Evolutionary conservation across 1,284 basidiomycete genomes (phyloP).

Genomic region (Cryptococcus sp.): DNA sequence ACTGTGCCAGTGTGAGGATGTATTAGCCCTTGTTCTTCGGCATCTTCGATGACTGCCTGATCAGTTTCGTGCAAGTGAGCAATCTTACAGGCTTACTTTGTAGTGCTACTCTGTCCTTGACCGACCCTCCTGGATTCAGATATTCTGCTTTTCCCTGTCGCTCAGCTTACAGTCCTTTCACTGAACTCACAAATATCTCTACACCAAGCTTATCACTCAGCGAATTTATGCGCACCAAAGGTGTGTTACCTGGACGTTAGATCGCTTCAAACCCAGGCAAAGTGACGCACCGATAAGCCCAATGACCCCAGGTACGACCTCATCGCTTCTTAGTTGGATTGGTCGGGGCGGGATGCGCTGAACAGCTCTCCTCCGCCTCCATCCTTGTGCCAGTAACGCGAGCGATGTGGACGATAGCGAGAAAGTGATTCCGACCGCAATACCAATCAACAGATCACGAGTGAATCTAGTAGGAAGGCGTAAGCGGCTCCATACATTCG

Average conservation of each 20-base stretch:
- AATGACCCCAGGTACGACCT: constrained; percentile 65
- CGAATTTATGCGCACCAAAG: constrained; percentile 84
- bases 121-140: constrained; percentile 93
- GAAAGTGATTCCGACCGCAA: constrained; percentile 65
- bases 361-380: constrained; percentile 46
- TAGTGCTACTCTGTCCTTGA: constrained; percentile 94
- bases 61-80: background rate
- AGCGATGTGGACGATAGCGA: constrained; percentile 63
- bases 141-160: constrained; percentile 82
- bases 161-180: constrained; percentile 6
- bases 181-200: constrained; percentile 65
- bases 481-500: constrained; percentile 19
- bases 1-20: constrained; percentile 84
- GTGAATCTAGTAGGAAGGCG: constrained; percentile 29
- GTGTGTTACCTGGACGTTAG: constrained; percentile 77
- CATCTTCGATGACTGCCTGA: constrained; percentile 78
- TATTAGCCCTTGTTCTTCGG: constrained; percentile 76
- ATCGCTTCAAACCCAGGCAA: background rate
- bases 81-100: constrained; percentile 57
- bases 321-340: constrained; percentile 68
- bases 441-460: constrained; percentile 57
- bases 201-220: constrained; percentile 85
- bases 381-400: constrained; percentile 54
- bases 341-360: constrained; percentile 54
- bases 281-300: constrained; percentile 69